Evolutionary conservation across 1,139 yeast species (phyloP).

Genomic region (Saccharomycopsis hybrid): DNA sequence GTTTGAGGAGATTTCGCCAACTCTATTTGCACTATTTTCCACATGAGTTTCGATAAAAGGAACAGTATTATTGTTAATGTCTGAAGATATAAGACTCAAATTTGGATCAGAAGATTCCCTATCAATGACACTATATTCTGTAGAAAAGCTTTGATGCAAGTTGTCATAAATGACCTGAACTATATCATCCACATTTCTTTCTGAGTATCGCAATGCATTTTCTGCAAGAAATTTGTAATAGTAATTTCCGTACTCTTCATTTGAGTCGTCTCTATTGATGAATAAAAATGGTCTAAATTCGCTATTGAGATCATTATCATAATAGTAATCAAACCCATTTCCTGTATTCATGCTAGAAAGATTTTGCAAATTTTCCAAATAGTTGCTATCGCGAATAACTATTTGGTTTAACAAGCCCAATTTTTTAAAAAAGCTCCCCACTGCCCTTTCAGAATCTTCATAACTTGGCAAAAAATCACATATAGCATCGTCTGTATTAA

Average conservation of each 20-base stretch:
- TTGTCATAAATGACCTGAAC: conserved; percentile 21
- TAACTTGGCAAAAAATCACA: conserved; percentile 16
- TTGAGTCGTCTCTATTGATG: conserved; percentile 7
- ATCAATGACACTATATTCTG: neutral
- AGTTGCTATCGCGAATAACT: conserved; percentile 15
- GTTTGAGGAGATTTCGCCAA: neutral
- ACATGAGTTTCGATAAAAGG: neutral
- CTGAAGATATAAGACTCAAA: neutral
- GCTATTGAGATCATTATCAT: conserved; percentile 12
- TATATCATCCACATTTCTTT: conserved; percentile 21
- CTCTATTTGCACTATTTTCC: neutral
- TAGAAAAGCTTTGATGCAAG: conserved; percentile 1
- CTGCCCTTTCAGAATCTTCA: conserved; percentile 18
- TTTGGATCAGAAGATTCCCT: neutral
- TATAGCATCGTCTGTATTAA: neutral
- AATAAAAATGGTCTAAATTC: conserved; percentile 20
- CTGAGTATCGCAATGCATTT: conserved; percentile 20
- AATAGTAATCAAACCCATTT: conserved; percentile 17
- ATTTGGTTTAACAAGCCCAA: conserved; percentile 19
- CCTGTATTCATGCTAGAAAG: conserved; percentile 5
- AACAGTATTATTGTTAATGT: neutral
- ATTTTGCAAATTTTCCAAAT: conserved; percentile 15
- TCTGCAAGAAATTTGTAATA: conserved; percentile 21
- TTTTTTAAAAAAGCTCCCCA: conserved; percentile 18
- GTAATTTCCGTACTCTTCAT: conserved; percentile 17